These are phyloP conservation scores for Strobilomyces echinocephalus DNA, from an alignment of 768 basidiomycete genomes.

Conservation along the genomic window DNA sequence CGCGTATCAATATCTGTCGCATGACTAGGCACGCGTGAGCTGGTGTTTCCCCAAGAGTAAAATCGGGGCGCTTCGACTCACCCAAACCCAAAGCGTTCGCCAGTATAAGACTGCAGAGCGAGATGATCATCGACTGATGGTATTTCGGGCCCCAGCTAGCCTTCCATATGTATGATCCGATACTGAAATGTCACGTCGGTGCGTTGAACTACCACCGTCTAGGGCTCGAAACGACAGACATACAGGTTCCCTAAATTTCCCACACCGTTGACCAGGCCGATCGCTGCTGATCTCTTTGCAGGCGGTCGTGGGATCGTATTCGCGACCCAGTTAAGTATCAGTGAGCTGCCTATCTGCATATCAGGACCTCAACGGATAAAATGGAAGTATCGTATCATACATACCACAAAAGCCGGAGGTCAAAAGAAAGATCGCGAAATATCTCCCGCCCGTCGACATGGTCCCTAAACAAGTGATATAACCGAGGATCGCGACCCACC, in stretches of 20 bases:
- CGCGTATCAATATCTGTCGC: slow-evolving; percentile 40
- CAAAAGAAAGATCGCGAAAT: not conserved
- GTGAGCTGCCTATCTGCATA: slow-evolving; percentile 31
- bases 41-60: not conserved
- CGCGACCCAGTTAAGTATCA: slow-evolving; percentile 57
- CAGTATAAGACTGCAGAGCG: slow-evolving; percentile 27
- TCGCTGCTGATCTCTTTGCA: slow-evolving; percentile 32
- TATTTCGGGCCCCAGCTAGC: not conserved
- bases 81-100: slow-evolving; percentile 31
- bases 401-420: slow-evolving; percentile 42
- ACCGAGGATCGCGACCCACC: not conserved
- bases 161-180: no score
- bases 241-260: slow-evolving; percentile 20
- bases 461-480: not conserved
- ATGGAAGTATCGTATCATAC: not conserved
- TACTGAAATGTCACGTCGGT: no score
- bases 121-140: not conserved
- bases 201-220: no score
- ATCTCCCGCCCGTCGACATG: not conserved
- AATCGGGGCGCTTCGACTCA: slow-evolving; percentile 12
- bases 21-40: slow-evolving; percentile 32
- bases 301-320: slow-evolving; percentile 59
- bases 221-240: not conserved
- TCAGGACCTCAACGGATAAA: not conserved
- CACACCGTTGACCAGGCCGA: slow-evolving; percentile 43